Conservation (phyloP, 305 asterid genomes). For the Solanum chacoense region DNA sequence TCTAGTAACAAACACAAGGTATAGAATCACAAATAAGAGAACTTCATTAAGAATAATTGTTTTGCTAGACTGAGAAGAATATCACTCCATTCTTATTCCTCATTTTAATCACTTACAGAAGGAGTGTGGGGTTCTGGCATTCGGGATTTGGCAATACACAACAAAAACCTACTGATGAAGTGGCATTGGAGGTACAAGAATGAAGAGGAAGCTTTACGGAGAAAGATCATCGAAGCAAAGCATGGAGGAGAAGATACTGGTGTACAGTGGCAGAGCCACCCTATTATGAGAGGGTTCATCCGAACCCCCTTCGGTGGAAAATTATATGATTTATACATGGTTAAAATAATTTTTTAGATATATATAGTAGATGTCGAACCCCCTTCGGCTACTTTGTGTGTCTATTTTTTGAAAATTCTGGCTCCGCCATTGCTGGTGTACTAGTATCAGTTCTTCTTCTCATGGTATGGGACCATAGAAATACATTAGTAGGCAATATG, state of each 20-base stretch:
- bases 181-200: not conserved
- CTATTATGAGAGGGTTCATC: too few species aligned
- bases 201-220: not conserved
- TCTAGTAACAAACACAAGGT: not conserved
- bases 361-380: too few species aligned
- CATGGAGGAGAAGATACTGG: not conserved
- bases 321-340: too few species aligned
- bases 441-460: not conserved
- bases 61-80: not conserved
- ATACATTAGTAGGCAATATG: not conserved
- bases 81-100: not conserved
- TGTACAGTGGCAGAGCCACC: not conserved
- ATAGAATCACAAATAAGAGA: not conserved
- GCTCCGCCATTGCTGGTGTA: not conserved
- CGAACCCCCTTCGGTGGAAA: too few species aligned
- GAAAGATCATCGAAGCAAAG: not conserved
- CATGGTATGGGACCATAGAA: not conserved
- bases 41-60: not conserved
- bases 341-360: too few species aligned
- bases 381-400: too few species aligned
- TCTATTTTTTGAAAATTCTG: too few species aligned
- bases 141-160: not conserved
- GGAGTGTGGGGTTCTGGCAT: not conserved
- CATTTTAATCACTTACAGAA: not conserved
- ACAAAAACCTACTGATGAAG: not conserved